Evolutionary conservation across 768 basidiomycete genomes (phyloP).

Genomic region (Lentinula sp.): DNA sequence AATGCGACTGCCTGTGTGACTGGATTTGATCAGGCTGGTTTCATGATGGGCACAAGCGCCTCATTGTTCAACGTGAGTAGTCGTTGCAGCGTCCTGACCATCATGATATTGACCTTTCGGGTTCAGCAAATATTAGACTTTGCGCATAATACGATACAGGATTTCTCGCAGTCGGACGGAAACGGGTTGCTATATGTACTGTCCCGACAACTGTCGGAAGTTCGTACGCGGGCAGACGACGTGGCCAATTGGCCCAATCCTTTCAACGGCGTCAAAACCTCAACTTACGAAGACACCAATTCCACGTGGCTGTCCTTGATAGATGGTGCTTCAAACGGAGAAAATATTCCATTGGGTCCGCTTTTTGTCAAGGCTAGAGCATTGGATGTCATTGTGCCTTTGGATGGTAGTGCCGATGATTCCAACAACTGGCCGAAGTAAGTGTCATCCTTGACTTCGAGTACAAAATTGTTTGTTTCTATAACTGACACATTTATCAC

Average conservation of each 20-base stretch:
- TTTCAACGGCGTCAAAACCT: conserved; percentile 43
- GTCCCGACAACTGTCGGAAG: conserved; percentile 36
- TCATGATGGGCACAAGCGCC: conserved; percentile 72
- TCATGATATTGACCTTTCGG: conserved; percentile 54
- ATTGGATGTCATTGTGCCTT: conserved; percentile 70
- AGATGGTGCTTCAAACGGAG: conserved; percentile 67
- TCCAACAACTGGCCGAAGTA: conserved; percentile 64
- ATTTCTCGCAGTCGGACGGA: conserved; percentile 31
- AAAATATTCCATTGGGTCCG: conserved; percentile 68
- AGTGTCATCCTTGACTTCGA: conserved; percentile 29
- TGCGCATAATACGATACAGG: conserved; percentile 32
- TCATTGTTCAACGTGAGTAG: conserved; percentile 56
- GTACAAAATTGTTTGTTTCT: background rate
- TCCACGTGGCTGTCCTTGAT: conserved; percentile 55
- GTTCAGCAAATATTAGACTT: conserved; percentile 51
- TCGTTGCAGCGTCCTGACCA: background rate
- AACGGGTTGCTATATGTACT: conserved; percentile 43
- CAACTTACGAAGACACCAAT: conserved; percentile 49
- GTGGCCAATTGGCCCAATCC: conserved; percentile 68
- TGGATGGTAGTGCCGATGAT: conserved; percentile 63
- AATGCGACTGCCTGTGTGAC: conserved; percentile 59
- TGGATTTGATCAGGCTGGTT: conserved; percentile 70
- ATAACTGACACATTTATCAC: conserved; percentile 18
- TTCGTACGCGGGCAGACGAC: conserved; percentile 50
- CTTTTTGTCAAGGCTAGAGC: conserved; percentile 62